Evolutionary conservation across 345 rosid species (phyloP), one percentile per base, ranked within the genome.

Genomic region (Bruguiera gymnorhiza): DNA sequence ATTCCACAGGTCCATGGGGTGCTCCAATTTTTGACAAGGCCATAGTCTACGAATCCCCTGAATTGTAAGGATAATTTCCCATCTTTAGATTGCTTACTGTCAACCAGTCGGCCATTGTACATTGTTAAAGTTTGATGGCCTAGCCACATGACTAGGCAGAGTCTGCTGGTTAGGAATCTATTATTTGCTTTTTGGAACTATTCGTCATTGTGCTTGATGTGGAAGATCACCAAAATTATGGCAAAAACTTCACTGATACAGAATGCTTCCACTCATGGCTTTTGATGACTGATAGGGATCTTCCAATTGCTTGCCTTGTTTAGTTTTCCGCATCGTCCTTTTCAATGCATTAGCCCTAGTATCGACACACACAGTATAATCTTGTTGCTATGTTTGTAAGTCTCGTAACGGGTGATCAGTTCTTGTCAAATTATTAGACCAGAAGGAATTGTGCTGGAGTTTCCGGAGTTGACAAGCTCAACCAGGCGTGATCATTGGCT

Each of bases 1-100:
- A 78, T 36, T 89, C 97, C 46, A 88, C 97, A 21, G 97, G 99
- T 66, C 99, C 99, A n/a, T 92, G 90, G 86, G 98, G 99, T 62
- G 97, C 96, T 71, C 98, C 98, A 4, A 89, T 95, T 70, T 95
- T 87, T 59, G 98, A 95, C 82, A 95, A 88, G 83, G 99, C 97
- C 73, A 80, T 92, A 69, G 53, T 76, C 37, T 88, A 83, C 5
- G 91, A 95, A 76, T 86, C 94, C 43, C 83, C 88, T 4, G 93
- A 86, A 72, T 23, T 84, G 99, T 95, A 39, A 39, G 48, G 3
- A 9, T 9, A 1, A 39, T 39, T 39, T 39, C 48, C 10, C 4
- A 3, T 11, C 4, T 39, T 39, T 11, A 10, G 48, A 39, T 39
- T 39, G 13, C 11, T 39, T 2, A 39, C 3, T 39, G 48, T 39